Conservation (phyloP, 2,329 filamentous ascomycete species). For the Hymenoscyphus salicellus region DNA sequence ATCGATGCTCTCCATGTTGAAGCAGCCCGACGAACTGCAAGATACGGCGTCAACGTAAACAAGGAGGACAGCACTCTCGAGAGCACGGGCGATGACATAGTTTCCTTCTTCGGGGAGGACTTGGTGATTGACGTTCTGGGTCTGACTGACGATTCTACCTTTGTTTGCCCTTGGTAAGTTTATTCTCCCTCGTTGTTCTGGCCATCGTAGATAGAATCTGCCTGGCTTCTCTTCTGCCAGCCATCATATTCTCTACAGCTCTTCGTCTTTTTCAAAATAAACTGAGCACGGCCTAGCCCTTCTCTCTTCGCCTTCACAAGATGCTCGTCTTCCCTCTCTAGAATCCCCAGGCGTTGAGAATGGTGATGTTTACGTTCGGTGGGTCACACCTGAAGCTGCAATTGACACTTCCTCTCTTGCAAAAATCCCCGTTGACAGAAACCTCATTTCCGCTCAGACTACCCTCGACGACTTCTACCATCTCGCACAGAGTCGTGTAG, state of each 20-base stretch:
- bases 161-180: conserved; percentile 8
- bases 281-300: too few species aligned
- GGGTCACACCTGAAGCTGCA: conserved; percentile 13
- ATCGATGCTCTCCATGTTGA: conserved; percentile 11
- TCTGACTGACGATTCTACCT: conserved; percentile 13
- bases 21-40: conserved; percentile 8
- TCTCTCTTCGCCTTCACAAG: too few species aligned
- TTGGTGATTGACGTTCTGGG: conserved; percentile 11
- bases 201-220: not conserved
- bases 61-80: conserved; percentile 7
- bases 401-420: conserved; percentile 9
- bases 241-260: not conserved
- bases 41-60: conserved; percentile 8
- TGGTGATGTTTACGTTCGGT: conserved; percentile 7
- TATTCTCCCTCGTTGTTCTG: not conserved
- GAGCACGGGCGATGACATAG: conserved; percentile 7
- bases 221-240: not conserved
- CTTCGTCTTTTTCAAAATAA: not conserved
- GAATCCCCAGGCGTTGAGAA: too few species aligned
- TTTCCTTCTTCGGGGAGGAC: conserved; percentile 11
- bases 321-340: too few species aligned
- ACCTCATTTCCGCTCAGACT: conserved; percentile 3
- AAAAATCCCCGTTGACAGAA: conserved; percentile 8
- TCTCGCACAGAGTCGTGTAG: conserved; percentile 1
- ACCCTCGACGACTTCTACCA: conserved; percentile 10